Conservation (phyloP, 2,329 filamentous ascomycete genomes). For the Akanthomyces uredinophilus region DNA sequence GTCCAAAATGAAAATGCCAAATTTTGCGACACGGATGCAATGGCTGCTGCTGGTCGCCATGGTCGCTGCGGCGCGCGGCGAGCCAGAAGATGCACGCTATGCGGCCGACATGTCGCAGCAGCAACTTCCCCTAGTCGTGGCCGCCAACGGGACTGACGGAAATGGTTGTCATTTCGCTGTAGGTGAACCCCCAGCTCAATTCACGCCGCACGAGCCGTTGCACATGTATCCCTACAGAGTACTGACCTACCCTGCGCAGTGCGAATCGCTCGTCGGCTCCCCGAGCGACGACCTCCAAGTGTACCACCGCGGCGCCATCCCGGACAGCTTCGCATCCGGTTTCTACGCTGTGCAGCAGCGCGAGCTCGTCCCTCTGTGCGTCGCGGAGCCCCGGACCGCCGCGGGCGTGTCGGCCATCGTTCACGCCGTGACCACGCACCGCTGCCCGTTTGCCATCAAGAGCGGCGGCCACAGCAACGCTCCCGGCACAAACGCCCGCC, state of each 20-base stretch:
- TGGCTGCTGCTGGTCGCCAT: not conserved
- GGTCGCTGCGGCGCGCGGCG: not conserved
- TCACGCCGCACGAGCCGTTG: not conserved
- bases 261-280: not conserved
- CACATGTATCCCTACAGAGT: too few relatives aligned
- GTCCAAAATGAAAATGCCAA: not conserved
- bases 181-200: not conserved
- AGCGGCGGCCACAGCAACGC: conserved; percentile 5
- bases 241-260: not conserved
- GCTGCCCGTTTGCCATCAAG: conserved; percentile 2
- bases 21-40: not conserved
- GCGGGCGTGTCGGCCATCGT: not conserved
- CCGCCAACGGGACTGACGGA: not conserved
- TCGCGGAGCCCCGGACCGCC: not conserved
- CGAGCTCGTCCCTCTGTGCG: not conserved
- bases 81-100: not conserved
- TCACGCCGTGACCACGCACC: not conserved
- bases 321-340: not conserved
- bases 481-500: not conserved
- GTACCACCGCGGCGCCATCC: not conserved
- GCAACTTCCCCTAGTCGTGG: not conserved
- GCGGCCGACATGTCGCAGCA: not conserved
- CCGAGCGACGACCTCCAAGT: not conserved
- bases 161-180: not conserved
- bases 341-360: conserved; percentile 6